Evolutionary conservation across 2,329 filamentous ascomycete species (phyloP).

Genomic region (Amauroascus niger): DNA sequence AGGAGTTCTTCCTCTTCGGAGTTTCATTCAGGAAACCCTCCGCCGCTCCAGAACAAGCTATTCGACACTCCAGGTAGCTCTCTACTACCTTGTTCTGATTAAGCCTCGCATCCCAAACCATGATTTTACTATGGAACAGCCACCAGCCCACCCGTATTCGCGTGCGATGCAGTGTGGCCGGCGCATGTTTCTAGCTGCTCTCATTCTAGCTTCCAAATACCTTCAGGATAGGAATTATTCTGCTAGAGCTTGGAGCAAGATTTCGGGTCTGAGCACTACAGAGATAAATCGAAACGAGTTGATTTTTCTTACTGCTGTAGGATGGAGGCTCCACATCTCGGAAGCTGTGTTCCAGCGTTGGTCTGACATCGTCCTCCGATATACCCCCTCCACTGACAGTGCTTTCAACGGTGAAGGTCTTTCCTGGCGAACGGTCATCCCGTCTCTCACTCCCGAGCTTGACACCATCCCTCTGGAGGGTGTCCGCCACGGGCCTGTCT

Average conservation of each 20-base stretch:
- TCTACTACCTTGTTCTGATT: constrained; percentile 93
- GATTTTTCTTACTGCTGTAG: constrained; percentile 76
- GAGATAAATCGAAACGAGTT: constrained; percentile 98
- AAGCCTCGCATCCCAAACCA: constrained; percentile 75
- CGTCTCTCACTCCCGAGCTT: constrained; percentile 48
- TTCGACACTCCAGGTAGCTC: constrained; percentile 88
- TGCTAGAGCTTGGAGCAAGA: constrained; percentile 96
- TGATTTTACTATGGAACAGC: constrained; percentile 80
- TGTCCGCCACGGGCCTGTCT: constrained; percentile 20
- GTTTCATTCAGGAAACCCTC: constrained; percentile 95
- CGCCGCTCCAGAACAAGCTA: constrained; percentile 93
- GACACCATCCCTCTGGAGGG: constrained; percentile 39
- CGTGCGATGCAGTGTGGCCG: constrained; percentile 88
- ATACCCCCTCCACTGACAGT: constrained; percentile 53
- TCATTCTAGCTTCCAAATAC: constrained; percentile 96
- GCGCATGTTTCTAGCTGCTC: constrained; percentile 89
- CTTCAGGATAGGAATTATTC: constrained; percentile 97
- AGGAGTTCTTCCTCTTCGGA: constrained; percentile 77
- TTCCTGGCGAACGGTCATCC: constrained; percentile 43
- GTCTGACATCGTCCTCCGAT: constrained; percentile 83
- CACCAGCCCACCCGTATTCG: constrained; percentile 58
- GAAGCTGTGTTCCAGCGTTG: constrained; percentile 83
- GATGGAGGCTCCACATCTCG: constrained; percentile 91
- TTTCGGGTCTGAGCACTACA: constrained; percentile 82
- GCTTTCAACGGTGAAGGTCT: constrained; percentile 29